Base-by-base conservation (phyloP, 192 early-diverging fungal species). In the Umbelopsis vinacea region DNA sequence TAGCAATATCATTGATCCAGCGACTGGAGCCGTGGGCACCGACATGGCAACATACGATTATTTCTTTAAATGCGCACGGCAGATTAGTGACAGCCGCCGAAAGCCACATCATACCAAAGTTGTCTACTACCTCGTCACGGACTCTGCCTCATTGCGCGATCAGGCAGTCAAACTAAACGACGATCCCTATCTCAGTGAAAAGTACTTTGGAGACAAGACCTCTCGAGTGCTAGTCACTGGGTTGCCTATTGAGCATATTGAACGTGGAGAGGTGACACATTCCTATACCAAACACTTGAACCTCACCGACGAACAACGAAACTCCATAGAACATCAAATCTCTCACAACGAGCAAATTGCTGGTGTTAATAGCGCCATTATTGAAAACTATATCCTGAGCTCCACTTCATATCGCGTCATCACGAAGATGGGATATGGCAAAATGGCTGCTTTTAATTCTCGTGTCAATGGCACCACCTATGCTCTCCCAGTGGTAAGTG, bases 171-270 rank as follows among this genome's bases (percentile, higher is more conserved):
- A 46, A 4, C 43, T 75, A 68, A 75, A 75, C 23, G 17, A 55
- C 45, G 29, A 75, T 33, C n/a, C 69, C 21, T 43, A 10, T n/a
- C 46, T 75, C 5, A 45, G 52, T 22, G 23, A 47, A 40, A 19
- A 38, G n/a, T 69, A 46, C 24, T n/a, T 75, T 2, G 46, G 57
- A 8, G 68, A 70, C 33, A 35, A 70, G 17, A 40, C 66, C 17
- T 70, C 74, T 1, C 12, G 29, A 3, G 35, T 70, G 7, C 43
- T 75, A 10, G 55, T 69, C 33, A 75, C 74, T n/a, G 74, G 74
- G 46, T 46, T 75, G 19, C 74, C 74, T 29, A 75, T 75, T 63
- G 68, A 70, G 15, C 74, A 75, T 48, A 70, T 75, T 24, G 74
- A 75, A 24, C 57, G 57, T 2, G 57, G 57, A 6, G 29, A 63